Base-by-base conservation (phyloP, 2,329 filamentous ascomycete genomes). In the Hypoxylon sp. region DNA sequence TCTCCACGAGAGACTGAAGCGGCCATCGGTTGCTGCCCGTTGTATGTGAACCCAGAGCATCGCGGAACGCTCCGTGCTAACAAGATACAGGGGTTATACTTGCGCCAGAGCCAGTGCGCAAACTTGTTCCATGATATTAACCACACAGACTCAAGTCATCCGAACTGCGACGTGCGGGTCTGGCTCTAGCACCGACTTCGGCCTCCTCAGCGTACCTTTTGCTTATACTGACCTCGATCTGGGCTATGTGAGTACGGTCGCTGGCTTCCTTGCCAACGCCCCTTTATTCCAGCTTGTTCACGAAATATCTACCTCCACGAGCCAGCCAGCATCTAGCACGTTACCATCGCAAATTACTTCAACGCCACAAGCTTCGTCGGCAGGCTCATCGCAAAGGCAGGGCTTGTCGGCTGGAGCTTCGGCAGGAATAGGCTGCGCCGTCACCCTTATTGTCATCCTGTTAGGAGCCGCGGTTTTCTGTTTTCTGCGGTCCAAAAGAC, bases 201-300 rank as follows among this genome's bases (percentile, higher is more conserved):
- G 33, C 29, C 45, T 40, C 10, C 21, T 58, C 2, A 40, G 43
- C 18, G 45, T 58, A 52, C 55, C 55, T 7, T 47, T 29, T n/a
- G 43, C 31, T 13, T 35, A 29, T 8, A 11, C 5, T 17, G 18
- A 5, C 13, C 7, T 3, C 18, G 26, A 41, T 10, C 24, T 35
- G 17, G n/a, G n/a, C n/a, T n/a, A 4, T 17, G n/a, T 18, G n/a
- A 11, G 15, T 7, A 42, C 33, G 26, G 37, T 55, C 4, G 48
- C 40, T 18, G 45, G 35, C n/a, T 55, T 55, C 23, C 29, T 23
- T 1, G 47, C 31, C 10, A 13, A 21, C 21, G 57, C 57, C n/a
- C 57, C 57, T 13, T 17, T 60, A 27, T 51, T 55, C 33, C 57
- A 60, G 24, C 57, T 56, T n/a, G 48, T 51, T 11, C 10, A 60